Evolutionary conservation across 2,329 filamentous ascomycete species (phyloP), one percentile per base, ranked within the genome.

Genomic region (Purpureocillium takamizusanense): DNA sequence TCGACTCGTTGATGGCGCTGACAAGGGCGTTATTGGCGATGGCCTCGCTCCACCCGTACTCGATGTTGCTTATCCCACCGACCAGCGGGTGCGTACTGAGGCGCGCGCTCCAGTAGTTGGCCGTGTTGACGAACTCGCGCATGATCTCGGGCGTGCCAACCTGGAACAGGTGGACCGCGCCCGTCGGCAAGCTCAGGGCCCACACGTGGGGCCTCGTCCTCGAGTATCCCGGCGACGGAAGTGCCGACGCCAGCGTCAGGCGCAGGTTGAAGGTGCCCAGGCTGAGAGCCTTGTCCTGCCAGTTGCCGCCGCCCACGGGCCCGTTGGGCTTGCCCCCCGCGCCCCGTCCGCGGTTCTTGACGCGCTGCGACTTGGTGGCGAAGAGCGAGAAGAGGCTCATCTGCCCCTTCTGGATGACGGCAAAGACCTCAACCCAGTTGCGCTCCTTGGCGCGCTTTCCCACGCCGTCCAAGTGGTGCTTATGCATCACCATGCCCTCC

Each of bases 111-210:
- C 92, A 98, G 63, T 97, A 98, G 62, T 98, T 98, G 51, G 86
- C 87, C 2, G 89, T 94, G 14, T 78, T 82, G 37, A 97, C 89
- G 52, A 95, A 98, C 57, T 98, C 92, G 50, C 84, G 83, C 50
- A 89, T 85, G 51, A 97, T 95, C 51, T 98, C 92, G 0, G 86
- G 79, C 1, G 92, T 98, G 40, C 92, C 92, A 35, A 92, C 92
- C 54, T 97, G 89, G 72, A 98, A 98, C n/a, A 98, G 73, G 57
- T 98, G 92, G 1, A 98, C 89, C 1, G 90, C 90, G 11, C 92
- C 92, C 2, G 82, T 94, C 0, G 92, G 90, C 33, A 98, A 68
- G 45, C 86, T 94, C 37, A 98, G 67, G 3, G 92, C 90, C 84
- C 89, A 98, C 1, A 98, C 92, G 57, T 97, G 81, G 4, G 89